A percentile compares a stretch with the other conserved stretches of the same genome.
Evolutionary conservation across 2,329 filamentous ascomycete genomes (phyloP).

Genomic region (Lasiodiplodia sp.): DNA sequence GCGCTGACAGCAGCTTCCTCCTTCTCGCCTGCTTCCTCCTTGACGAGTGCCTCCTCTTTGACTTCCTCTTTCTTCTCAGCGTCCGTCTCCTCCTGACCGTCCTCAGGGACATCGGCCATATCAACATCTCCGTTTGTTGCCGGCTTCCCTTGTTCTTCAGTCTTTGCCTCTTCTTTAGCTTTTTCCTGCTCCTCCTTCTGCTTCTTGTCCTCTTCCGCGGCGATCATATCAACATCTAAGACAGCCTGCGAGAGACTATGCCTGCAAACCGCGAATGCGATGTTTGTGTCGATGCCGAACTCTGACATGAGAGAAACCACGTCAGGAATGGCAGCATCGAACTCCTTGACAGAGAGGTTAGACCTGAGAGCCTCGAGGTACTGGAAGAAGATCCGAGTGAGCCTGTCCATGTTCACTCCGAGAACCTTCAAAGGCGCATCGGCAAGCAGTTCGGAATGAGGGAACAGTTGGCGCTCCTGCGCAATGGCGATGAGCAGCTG

Average conservation of each 20-base stretch:
- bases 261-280: constrained; percentile 24
- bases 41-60: constrained; percentile 36
- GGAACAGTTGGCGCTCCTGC: constrained; percentile 86
- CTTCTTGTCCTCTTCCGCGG: constrained; percentile 37
- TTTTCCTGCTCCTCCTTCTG: constrained; percentile 38
- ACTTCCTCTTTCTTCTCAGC: constrained; percentile 32
- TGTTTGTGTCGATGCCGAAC: constrained; percentile 71
- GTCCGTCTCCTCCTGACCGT: constrained; percentile 35
- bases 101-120: constrained; percentile 53
- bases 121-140: constrained; percentile 62
- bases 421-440: constrained; percentile 88
- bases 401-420: constrained; percentile 87
- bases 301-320: constrained; percentile 76
- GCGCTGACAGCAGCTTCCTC: constrained; percentile 34
- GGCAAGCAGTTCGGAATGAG: constrained; percentile 74
- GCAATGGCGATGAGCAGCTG: constrained; percentile 89
- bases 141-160: constrained; percentile 31
- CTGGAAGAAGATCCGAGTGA: constrained; percentile 83
- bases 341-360: constrained; percentile 77
- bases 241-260: constrained; percentile 51
- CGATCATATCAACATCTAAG: constrained; percentile 47
- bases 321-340: constrained; percentile 78
- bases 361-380: constrained; percentile 88
- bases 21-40: constrained; percentile 39
- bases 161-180: constrained; percentile 35